Conservation (phyloP, 140 eudicot genomes). For the Erigeron philadelphicus region DNA sequence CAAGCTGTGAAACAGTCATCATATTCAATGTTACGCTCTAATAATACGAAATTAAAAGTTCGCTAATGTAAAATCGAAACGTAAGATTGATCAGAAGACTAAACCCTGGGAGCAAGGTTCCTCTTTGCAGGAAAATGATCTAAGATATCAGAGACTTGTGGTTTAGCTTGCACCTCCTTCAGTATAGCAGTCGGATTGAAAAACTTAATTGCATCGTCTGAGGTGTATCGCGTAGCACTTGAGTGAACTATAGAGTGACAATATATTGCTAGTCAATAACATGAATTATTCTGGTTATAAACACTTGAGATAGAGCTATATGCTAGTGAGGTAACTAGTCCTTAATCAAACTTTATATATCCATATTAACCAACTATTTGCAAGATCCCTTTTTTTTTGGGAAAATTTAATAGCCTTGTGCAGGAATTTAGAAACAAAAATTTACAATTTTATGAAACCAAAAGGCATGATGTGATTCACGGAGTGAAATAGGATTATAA, state of each 20-base stretch:
- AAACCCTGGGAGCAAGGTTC: slow-evolving; percentile 48
- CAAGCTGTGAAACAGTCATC: slow-evolving; percentile 45
- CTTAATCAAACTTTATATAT: neutral
- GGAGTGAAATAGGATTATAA: neutral
- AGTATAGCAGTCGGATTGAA: slow-evolving; percentile 44
- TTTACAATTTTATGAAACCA: neutral
- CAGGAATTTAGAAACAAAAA: neutral
- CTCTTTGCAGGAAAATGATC: slow-evolving; percentile 42
- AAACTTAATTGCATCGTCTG: slow-evolving; percentile 64
- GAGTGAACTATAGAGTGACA: slow-evolving; percentile 42
- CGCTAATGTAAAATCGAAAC: neutral
- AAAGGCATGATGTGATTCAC: neutral
- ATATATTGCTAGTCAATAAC: slow-evolving; percentile 17
- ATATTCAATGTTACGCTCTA: slow-evolving; percentile 15
- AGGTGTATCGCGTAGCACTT: slow-evolving; percentile 52
- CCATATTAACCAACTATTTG: neutral
- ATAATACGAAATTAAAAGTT: neutral
- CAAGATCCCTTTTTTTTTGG: too few relatives aligned
- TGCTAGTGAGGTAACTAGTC: neutral
- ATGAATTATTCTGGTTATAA: neutral
- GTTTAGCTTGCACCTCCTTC: slow-evolving; percentile 46
- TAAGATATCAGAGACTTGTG: slow-evolving; percentile 37
- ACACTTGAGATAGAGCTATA: neutral
- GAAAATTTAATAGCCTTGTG: too few relatives aligned
- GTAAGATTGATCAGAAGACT: neutral